Conservation (phyloP, 495 filamentous ascomycete species). For the Penicillium angulare region DNA sequence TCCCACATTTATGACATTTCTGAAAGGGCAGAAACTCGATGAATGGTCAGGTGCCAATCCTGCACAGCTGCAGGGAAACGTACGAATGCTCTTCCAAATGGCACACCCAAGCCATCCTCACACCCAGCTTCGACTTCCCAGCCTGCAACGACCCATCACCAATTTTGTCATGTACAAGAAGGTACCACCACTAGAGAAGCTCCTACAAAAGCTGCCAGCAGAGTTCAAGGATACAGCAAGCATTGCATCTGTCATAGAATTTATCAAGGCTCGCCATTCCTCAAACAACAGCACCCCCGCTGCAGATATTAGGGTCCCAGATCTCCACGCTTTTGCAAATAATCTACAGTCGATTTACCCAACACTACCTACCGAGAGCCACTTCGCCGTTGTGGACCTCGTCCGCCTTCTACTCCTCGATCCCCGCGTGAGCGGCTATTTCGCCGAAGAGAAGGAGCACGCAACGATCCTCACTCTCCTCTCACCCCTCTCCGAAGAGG, state of each 20-base stretch:
- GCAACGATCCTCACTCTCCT: conserved; percentile 65
- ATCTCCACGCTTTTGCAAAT: conserved; percentile 45
- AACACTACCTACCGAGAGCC: conserved; percentile 40
- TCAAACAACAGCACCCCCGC: conserved; percentile 16
- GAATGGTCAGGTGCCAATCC: conserved; percentile 79
- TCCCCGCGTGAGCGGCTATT: conserved; percentile 79
- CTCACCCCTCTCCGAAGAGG: conserved; percentile 47
- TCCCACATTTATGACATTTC: conserved; percentile 88
- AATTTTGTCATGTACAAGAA: conserved; percentile 75
- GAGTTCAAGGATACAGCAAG: conserved; percentile 51
- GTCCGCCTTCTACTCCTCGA: conserved; percentile 76
- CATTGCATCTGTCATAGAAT: conserved; percentile 58
- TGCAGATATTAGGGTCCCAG: conserved; percentile 50
- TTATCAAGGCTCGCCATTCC: conserved; percentile 50
- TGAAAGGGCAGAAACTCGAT: conserved; percentile 72
- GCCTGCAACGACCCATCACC: conserved; percentile 58
- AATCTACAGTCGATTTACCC: conserved; percentile 30
- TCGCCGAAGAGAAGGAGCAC: conserved; percentile 70
- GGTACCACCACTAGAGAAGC: conserved; percentile 78
- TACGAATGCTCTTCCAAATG: conserved; percentile 72
- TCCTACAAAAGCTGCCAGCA: conserved; percentile 69
- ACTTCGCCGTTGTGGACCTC: conserved; percentile 81
- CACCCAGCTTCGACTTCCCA: conserved; percentile 64
- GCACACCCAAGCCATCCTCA: conserved; percentile 79
- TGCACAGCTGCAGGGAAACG: conserved; percentile 63